Base-by-base conservation (phyloP, 2,329 filamentous ascomycete genomes). In the Monosporascus sp. region DNA sequence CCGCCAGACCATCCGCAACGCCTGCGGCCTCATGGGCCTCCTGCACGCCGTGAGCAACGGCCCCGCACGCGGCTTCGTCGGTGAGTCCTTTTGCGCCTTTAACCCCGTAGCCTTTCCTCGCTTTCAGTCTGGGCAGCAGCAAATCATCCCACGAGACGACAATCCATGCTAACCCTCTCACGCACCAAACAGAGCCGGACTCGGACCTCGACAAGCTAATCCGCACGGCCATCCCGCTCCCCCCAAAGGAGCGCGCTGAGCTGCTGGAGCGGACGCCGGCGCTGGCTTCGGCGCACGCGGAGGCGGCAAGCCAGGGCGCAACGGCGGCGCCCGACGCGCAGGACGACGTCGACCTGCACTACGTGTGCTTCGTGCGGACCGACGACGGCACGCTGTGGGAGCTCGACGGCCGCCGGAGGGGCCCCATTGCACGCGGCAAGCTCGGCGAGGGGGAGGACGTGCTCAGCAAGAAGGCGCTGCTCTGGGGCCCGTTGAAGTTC, bases 1-100 rank as follows among this genome's bases (percentile, higher is more conserved):
- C 79, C 88, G 84, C 62, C 93, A 97, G 75, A 97, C 92, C 0
- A 97, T 97, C 63, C 82, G 88, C 55, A 96, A 97, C 68, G 90
- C 93, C 1, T 97, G 93, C 69, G 93, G 93, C 0, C 74, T 96
- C 45, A 96, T 97, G 75, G 94, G 89, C 0, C 72, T 97, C 27
- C 69, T 97, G 46, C 94, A 97, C 68, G 88, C 87, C 18, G 82
- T 90, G 0, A 79, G 80, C 46, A 99, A 97, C 69, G 91, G 91
- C 0, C 78, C 79, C 1, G 87, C 89, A 1, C 74, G 80, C 52
- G 71, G 73, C 3, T 81, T 85, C 50, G 81, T 96, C 51, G 70
- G 80, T 75, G 68, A 55, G 63, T 72, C 3, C 35, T 47, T 9
- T n/a, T 43, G 41, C 22, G 45, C 17, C 37, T 27, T 44, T 24